These are phyloP conservation scores for Carex arenaria DNA, from an alignment of 202 grass and related monocot genomes.

Conservation along the genomic window DNA sequence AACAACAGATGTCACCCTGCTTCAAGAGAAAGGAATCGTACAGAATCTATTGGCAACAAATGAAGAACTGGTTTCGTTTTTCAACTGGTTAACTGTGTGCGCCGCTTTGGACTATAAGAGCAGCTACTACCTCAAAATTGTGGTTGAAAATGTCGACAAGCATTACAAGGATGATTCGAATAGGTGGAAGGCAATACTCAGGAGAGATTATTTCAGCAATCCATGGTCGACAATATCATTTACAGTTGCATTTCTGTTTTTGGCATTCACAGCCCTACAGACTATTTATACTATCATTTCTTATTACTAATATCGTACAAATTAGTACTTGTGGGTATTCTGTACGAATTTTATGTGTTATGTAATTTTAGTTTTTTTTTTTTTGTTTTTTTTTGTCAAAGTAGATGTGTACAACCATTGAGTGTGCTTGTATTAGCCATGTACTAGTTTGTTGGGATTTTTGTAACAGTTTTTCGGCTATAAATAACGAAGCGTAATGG, in stretches of 20 bases:
- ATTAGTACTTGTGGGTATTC: background rate
- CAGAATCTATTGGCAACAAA: background rate
- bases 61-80: background rate
- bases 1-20: background rate
- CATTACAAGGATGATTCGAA: slow-evolving; percentile 42
- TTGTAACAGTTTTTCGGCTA: too few relatives aligned
- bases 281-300: slow-evolving; percentile 52
- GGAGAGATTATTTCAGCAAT: slow-evolving; percentile 54
- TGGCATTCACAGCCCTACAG: slow-evolving; percentile 53
- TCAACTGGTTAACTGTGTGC: background rate
- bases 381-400: too few relatives aligned
- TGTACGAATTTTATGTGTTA: background rate
- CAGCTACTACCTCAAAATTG: slow-evolving; percentile 32
- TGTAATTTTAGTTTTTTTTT: too few relatives aligned
- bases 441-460: too few relatives aligned
- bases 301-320: background rate
- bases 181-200: slow-evolving; percentile 35
- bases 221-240: slow-evolving; percentile 58
- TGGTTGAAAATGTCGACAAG: slow-evolving; percentile 22
- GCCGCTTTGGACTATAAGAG: background rate
- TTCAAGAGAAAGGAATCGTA: background rate
- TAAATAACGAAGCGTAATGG: too few relatives aligned
- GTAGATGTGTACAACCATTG: too few relatives aligned
- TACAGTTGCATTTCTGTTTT: slow-evolving; percentile 37
- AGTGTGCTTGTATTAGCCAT: too few relatives aligned